Evolutionary conservation across 2,329 filamentous ascomycete genomes (phyloP).

Genomic region (Paraphoma sp.): DNA sequence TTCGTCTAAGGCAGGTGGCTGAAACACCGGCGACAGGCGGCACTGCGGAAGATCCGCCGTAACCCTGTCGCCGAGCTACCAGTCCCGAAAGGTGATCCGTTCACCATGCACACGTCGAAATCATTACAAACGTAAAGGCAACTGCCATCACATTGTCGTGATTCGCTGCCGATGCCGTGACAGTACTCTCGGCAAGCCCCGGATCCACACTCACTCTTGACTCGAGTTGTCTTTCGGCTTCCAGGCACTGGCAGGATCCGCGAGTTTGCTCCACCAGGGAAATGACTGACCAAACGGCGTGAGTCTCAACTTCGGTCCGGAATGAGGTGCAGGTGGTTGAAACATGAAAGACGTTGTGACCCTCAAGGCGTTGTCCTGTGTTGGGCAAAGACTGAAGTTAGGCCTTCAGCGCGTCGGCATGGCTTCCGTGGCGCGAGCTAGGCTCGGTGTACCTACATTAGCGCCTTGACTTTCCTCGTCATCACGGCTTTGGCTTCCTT

Average conservation of each 20-base stretch:
- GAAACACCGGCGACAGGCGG: constrained; percentile 23
- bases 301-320: constrained; percentile 1
- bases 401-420: background rate
- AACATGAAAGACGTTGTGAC: constrained; percentile 4
- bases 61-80: constrained; percentile 7
- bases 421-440: constrained; percentile 1
- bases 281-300: background rate
- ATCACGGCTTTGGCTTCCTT: constrained; percentile 11
- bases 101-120: constrained; percentile 8
- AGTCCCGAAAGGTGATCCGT: constrained; percentile 13
- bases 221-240: background rate
- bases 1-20: constrained; percentile 15
- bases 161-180: constrained; percentile 8
- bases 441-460: constrained; percentile 26
- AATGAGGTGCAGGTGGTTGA: constrained; percentile 5
- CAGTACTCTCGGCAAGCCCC: constrained; percentile 6
- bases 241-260: background rate
- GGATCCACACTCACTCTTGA: background rate
- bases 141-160: constrained; percentile 8
- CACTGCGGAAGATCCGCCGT: constrained; percentile 13
- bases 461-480: constrained; percentile 13
- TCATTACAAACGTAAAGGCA: constrained; percentile 15
- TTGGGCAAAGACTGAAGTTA: constrained; percentile 1
- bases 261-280: background rate
- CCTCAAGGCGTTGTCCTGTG: background rate